Evolutionary conservation across 2,329 filamentous ascomycete genomes (phyloP), one percentile per base, ranked within the genome.

Genomic region (Coleophoma eucalyptorum): DNA sequence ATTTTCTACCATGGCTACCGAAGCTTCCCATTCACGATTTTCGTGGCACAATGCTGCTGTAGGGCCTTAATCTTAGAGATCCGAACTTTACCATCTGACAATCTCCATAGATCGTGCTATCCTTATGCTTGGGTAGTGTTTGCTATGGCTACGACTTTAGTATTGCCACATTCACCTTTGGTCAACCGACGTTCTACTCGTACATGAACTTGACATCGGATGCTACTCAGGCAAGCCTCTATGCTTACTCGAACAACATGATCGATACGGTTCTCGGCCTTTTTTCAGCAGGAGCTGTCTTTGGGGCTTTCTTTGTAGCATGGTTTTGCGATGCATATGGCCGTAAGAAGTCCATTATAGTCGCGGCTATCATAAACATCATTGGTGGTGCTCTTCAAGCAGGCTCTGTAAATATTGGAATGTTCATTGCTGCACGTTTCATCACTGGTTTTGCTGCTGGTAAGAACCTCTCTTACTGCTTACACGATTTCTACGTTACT

Each of bases 321-420:
- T 48, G 46, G 46, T 18, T 35, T 7, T 35, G 33, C 7, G 37
- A 35, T n/a, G 46, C 37, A 11, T n/a, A 26, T 15, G 46, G 46
- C 12, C 46, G 46, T 20, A 48, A 40, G 33, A 21, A 38, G 35
- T 40, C 33, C 11, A 20, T 48, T 6, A 19, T 48, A 20, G 3
- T 48, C 5, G 46, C 33, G 33, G 33, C 33, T 15, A 19, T 32
- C 19, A 35, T 48, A 35, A 40, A 21, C n/a, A 21, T 48, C 18
- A 10, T 48, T 40, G 46, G 46, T n/a, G 35, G 34, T 48, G 46
- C 37, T 18, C 35, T 48, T 16, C 46, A 48, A 18, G 37, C 46
- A n/a, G 46, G 34, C 20, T 40, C 46, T 15, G 21, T 48, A 21
- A 26, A 38, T 21, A 32, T 48, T 48, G 33, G 19, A n/a, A 48